Conservation (phyloP, 805 yeast species). For the Myxozyma lipomycoides region DNA sequence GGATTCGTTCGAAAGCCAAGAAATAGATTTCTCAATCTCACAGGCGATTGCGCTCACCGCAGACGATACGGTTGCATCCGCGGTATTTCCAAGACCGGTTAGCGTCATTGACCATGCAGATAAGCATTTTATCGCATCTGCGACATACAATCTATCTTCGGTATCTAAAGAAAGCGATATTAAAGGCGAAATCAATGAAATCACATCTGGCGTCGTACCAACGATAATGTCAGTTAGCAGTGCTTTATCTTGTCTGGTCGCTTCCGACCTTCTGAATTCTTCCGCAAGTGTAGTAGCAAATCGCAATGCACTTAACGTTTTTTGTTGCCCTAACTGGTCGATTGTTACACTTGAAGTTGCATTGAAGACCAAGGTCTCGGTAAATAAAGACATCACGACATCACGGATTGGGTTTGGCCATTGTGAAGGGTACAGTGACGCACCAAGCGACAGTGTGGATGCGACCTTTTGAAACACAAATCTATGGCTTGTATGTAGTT, state of each 20-base stretch:
- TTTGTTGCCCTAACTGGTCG: neutral
- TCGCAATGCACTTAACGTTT: conserved; percentile 4
- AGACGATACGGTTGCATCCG: conserved; percentile 1
- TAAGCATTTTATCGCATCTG: conserved; percentile 10
- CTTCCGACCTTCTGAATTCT: conserved; percentile 22
- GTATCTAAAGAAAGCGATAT: conserved; percentile 4
- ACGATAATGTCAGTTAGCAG: neutral
- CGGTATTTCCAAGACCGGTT: neutral
- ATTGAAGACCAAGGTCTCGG: neutral
- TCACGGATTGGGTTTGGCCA: conserved; percentile 23
- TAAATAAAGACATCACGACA: conserved; percentile 9
- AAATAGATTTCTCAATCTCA: conserved; percentile 3
- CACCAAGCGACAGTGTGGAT: conserved; percentile 10
- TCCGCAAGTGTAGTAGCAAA: conserved; percentile 22
- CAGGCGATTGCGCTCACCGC: conserved; percentile 3
- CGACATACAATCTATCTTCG: conserved; percentile 8
- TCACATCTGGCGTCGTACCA: conserved; percentile 3
- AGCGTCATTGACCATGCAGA: conserved; percentile 20
- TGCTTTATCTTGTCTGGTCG: conserved; percentile 7
- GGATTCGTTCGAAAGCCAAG: conserved; percentile 11
- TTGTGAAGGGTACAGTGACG: conserved; percentile 9
- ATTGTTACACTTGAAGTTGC: neutral
- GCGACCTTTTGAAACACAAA: conserved; percentile 22
- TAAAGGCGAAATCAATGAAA: conserved; percentile 5
- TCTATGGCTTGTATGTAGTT: conserved; percentile 14